Percentiles rank a stretch among this genome's conserved stretches.
phyloP scores from a whole-genome alignment of 2,329 filamentous ascomycete species.

The Calonectria fujianensis region DNA sequence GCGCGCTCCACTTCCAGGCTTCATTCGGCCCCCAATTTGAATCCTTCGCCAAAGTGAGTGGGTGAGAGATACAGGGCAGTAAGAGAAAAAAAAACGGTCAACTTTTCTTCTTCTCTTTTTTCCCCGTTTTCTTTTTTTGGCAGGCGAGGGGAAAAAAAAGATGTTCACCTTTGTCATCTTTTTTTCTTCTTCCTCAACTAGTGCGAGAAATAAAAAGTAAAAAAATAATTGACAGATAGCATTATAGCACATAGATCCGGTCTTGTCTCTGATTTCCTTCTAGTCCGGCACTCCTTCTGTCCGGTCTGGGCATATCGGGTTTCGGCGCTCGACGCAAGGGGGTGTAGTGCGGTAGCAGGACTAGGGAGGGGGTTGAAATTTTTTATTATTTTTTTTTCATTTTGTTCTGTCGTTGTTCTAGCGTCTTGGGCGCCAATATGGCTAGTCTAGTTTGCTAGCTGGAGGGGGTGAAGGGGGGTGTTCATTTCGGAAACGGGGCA shows the following conservation, averaged over 20 bases:
- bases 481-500: slow-evolving; percentile 16
- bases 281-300: not conserved
- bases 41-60: not conserved
- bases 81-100: not conserved
- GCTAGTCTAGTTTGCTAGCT: not conserved
- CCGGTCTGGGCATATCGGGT: not conserved
- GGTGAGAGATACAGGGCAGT: not conserved
- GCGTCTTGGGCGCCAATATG: not conserved
- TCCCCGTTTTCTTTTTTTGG: not conserved
- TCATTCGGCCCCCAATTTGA: not conserved
- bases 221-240: not conserved
- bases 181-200: not conserved
- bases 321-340: not conserved
- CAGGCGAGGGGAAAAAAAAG: not conserved
- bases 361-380: not conserved
- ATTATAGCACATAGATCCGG: not conserved
- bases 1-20: not conserved
- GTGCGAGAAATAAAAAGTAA: not conserved
- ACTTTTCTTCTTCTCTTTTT: not conserved
- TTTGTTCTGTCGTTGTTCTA: slow-evolving; percentile 20
- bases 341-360: no score
- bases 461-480: not conserved
- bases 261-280: not conserved
- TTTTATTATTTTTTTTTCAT: not conserved
- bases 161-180: no score